phyloP scores from a whole-genome alignment of 2,329 filamentous ascomycete species.

The Ustilaginoidea virens region DNA sequence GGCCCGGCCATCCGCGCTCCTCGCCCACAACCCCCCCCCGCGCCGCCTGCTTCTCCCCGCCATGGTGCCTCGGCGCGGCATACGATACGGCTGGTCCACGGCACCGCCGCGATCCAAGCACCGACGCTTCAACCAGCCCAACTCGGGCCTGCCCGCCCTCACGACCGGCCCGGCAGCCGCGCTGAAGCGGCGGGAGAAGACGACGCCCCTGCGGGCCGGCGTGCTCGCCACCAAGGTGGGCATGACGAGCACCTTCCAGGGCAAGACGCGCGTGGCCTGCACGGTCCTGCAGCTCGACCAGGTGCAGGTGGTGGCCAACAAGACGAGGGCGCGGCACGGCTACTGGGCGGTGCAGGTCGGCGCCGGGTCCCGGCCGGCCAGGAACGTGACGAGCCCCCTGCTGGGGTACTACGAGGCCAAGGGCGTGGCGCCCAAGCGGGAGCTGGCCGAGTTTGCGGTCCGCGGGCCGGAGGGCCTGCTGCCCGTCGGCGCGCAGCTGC shows the following conservation, averaged over 20 bases:
- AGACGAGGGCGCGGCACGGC: conserved; percentile 65
- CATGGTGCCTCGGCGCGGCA: conserved; percentile 29
- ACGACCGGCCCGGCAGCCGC: conserved; percentile 45
- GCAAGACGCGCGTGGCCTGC: conserved; percentile 64
- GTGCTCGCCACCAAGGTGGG: conserved; percentile 83
- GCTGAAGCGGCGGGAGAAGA: conserved; percentile 39
- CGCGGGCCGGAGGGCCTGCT: conserved; percentile 57
- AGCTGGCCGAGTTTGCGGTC: conserved; percentile 79
- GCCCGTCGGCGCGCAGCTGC: conserved; percentile 58
- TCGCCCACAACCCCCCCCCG: conserved; percentile 13
- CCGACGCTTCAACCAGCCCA: conserved; percentile 44
- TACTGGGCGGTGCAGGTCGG: conserved; percentile 94
- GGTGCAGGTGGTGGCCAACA: conserved; percentile 77
- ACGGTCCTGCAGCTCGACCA: conserved; percentile 89
- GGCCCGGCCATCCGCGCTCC: conserved; percentile 18
- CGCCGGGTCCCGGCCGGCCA: conserved; percentile 54
- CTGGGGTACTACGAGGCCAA: conserved; percentile 79
- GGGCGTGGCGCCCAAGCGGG: conserved; percentile 68
- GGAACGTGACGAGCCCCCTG: conserved; percentile 67
- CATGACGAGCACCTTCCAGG: conserved; percentile 84
- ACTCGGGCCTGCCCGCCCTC: conserved; percentile 38
- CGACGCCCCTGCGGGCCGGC: conserved; percentile 57
- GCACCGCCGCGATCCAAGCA: conserved; percentile 34
- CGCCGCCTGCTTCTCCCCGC: conserved; percentile 30
- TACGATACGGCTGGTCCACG: conserved; percentile 48